Conservation (phyloP, 2,329 filamentous ascomycete species). For the Botrytis cinerea region DNA sequence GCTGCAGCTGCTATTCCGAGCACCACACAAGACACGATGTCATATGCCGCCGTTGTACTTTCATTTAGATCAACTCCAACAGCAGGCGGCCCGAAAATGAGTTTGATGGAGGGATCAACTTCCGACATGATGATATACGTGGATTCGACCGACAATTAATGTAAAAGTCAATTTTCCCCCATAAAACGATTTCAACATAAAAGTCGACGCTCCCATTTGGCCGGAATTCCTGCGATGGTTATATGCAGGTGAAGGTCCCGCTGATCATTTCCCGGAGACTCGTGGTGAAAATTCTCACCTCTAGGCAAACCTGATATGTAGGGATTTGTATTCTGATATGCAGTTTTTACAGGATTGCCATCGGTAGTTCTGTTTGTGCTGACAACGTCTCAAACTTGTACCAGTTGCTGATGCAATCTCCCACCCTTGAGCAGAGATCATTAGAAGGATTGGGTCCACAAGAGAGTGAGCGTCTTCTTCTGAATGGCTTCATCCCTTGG, state of each 20-base stretch:
- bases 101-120: conserved; percentile 6
- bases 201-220: neutral
- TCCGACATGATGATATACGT: neutral
- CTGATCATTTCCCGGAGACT: conserved; percentile 3
- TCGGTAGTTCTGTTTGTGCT: neutral
- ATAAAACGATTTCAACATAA: neutral
- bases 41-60: conserved; percentile 8
- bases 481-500: neutral
- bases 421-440: neutral
- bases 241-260: neutral
- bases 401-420: neutral
- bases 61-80: conserved; percentile 12
- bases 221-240: conserved; percentile 1
- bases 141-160: neutral
- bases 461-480: neutral
- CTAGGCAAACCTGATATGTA: neutral
- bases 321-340: neutral
- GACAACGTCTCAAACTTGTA: conserved; percentile 5
- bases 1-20: conserved; percentile 11
- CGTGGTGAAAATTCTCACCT: neutral
- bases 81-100: conserved; percentile 11
- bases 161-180: conserved; percentile 3
- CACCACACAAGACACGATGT: conserved; percentile 18
- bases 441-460: neutral
- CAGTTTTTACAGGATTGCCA: neutral